Percentiles rank a stretch among this genome's conserved stretches.
phyloP scores from a whole-genome alignment of 2,329 filamentous ascomycete genomes.

The Metarhizium guizhouense region DNA sequence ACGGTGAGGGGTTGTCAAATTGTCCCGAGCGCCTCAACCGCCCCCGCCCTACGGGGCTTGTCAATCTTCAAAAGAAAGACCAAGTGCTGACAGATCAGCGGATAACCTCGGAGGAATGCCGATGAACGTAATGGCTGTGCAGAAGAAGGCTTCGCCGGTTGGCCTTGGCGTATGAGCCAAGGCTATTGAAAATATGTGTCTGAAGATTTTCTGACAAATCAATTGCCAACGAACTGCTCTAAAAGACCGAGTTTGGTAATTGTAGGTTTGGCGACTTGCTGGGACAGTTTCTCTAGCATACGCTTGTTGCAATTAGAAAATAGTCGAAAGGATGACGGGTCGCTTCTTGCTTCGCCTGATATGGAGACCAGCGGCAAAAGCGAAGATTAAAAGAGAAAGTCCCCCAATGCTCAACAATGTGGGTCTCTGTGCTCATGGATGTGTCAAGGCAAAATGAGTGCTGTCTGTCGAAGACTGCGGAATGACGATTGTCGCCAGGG shows the following conservation, averaged over 20 bases:
- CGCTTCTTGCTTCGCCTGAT: background rate
- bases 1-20: background rate
- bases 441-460: background rate
- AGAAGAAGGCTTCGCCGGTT: background rate
- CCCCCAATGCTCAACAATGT: background rate
- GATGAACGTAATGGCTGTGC: background rate
- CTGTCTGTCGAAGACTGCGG: background rate
- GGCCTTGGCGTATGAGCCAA: background rate
- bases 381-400: background rate
- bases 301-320: background rate
- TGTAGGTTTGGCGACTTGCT: background rate
- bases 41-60: background rate
- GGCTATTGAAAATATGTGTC: background rate
- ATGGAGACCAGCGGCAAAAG: background rate
- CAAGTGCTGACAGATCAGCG: background rate
- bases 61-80: background rate
- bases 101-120: background rate
- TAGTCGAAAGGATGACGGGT: background rate
- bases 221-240: background rate
- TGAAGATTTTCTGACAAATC: background rate
- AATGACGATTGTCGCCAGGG: constrained; percentile 10
- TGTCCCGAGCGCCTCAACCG: background rate
- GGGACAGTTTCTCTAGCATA: background rate
- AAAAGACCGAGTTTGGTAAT: background rate
- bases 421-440: background rate